Percentiles rank a stretch among this genome's conserved stretches.
Evolutionary conservation across 345 rosid species (phyloP).

Genomic region (Acer saccharum): DNA sequence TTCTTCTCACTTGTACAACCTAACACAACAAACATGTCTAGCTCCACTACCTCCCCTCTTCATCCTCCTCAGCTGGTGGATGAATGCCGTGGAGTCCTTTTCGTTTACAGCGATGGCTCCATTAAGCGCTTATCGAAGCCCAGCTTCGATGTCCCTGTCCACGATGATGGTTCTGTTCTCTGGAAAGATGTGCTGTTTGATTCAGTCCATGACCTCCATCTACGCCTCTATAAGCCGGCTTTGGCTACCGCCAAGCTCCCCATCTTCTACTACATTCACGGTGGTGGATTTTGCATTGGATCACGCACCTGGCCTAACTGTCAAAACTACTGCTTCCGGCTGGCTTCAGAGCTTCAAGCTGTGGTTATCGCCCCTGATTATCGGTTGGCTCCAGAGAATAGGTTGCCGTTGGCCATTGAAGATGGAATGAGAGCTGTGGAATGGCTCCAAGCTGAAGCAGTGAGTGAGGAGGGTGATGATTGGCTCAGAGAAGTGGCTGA

Average conservation of each 20-base stretch:
- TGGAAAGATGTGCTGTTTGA: conserved; percentile 60
- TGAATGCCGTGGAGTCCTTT: conserved; percentile 65
- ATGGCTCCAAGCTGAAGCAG: conserved; percentile 57
- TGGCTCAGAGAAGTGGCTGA: conserved; percentile 55
- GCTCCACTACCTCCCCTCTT: neutral
- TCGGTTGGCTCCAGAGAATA: conserved; percentile 60
- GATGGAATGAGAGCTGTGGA: conserved; percentile 50
- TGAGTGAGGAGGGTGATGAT: conserved; percentile 29
- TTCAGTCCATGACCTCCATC: conserved; percentile 35
- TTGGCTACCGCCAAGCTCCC: conserved; percentile 36
- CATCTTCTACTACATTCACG: conserved; percentile 56
- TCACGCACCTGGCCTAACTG: conserved; percentile 61
- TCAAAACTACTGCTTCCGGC: conserved; percentile 56
- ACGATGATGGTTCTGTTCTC: conserved; percentile 55
- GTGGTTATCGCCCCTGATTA: conserved; percentile 54
- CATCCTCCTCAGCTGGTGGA: conserved; percentile 42
- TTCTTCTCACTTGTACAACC: neutral
- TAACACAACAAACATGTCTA: conserved; percentile 13
- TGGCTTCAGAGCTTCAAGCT: conserved; percentile 46
- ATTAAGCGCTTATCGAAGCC: conserved; percentile 56
- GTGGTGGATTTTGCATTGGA: conserved; percentile 68
- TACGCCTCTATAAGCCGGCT: conserved; percentile 56
- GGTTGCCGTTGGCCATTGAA: conserved; percentile 58
- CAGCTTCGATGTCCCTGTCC: conserved; percentile 46
- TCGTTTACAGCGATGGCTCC: conserved; percentile 62